These are phyloP conservation scores for Rostrohypoxylon terebratum DNA, from an alignment of 495 filamentous ascomycete species.

Conservation along the genomic window DNA sequence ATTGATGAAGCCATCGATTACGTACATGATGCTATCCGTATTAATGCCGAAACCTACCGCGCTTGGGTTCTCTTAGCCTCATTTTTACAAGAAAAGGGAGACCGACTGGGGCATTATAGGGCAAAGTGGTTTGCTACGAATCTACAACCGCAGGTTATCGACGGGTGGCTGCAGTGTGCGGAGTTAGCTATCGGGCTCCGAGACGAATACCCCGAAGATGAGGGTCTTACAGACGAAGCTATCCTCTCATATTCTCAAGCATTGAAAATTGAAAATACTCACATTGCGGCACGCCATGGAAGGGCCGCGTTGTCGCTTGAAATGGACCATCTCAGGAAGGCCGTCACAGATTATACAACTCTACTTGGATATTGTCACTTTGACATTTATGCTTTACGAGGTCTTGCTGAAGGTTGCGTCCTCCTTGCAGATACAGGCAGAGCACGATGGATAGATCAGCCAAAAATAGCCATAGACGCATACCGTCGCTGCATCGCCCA, in stretches of 20 bases:
- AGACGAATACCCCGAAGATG: slow-evolving; percentile 66
- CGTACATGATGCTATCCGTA: slow-evolving; percentile 75
- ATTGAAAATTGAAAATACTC: slow-evolving; percentile 68
- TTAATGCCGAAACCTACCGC: slow-evolving; percentile 84
- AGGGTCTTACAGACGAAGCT: slow-evolving; percentile 64
- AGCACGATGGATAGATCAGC: slow-evolving; percentile 25
- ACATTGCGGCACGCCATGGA: slow-evolving; percentile 69
- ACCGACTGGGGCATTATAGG: slow-evolving; percentile 73
- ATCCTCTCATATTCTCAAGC: slow-evolving; percentile 77
- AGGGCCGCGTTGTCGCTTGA: slow-evolving; percentile 70
- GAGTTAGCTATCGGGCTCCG: slow-evolving; percentile 66
- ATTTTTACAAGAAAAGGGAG: slow-evolving; percentile 74
- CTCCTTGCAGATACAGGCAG: slow-evolving; percentile 43
- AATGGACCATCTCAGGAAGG: slow-evolving; percentile 56
- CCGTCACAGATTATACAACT: slow-evolving; percentile 45
- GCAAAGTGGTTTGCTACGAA: slow-evolving; percentile 79
- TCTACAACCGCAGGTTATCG: slow-evolving; percentile 73
- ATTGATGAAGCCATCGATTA: slow-evolving; percentile 72
- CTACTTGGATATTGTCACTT: slow-evolving; percentile 38
- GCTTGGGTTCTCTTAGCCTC: slow-evolving; percentile 82
- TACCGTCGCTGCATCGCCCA: slow-evolving; percentile 72
- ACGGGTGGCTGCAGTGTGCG: slow-evolving; percentile 76
- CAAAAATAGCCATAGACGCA: slow-evolving; percentile 65
- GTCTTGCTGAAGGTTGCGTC: slow-evolving; percentile 45
- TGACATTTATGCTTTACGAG: slow-evolving; percentile 46